Evolutionary conservation across 1,284 basidiomycete genomes (phyloP).

Genomic region (Trametes versicolor): DNA sequence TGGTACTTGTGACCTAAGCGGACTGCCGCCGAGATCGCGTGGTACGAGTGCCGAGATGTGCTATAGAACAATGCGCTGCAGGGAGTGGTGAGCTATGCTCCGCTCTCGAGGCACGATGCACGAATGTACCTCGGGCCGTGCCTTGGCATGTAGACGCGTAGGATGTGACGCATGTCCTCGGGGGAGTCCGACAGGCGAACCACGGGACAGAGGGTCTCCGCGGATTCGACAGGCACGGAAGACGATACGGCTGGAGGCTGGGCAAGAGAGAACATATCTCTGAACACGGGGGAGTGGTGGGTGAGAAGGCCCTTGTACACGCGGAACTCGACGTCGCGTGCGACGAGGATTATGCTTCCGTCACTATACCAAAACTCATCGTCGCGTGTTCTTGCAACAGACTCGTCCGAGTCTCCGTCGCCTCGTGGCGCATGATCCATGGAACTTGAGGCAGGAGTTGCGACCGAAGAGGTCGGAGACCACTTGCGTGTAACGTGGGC

Average conservation of each 20-base stretch:
- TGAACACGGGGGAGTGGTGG: conserved; percentile 36
- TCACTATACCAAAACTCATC: conserved; percentile 17
- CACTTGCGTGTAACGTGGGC: too few species aligned
- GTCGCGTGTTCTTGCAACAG: background rate
- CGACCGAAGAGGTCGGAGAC: too few species aligned
- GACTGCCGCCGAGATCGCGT: too few species aligned
- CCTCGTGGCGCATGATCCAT: too few species aligned
- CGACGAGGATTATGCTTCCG: conserved; percentile 10
- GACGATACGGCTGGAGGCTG: background rate
- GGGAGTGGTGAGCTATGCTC: too few species aligned
- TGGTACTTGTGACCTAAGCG: too few species aligned
- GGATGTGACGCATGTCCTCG: conserved; percentile 9
- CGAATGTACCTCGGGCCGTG: too few species aligned
- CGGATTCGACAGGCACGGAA: background rate
- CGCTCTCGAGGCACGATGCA: too few species aligned
- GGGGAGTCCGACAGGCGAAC: conserved; percentile 11
- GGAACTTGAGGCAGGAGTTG: too few species aligned
- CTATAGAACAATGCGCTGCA: too few species aligned
- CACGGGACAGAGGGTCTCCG: background rate
- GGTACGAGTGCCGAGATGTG: too few species aligned
- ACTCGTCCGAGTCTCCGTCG: too few species aligned
- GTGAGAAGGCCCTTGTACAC: conserved; percentile 36
- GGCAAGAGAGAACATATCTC: conserved; percentile 32
- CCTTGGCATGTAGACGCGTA: conserved; percentile 6
- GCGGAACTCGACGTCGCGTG: conserved; percentile 27